phyloP scores from a whole-genome alignment of 768 basidiomycete genomes.

The Suillus weaverae region DNA sequence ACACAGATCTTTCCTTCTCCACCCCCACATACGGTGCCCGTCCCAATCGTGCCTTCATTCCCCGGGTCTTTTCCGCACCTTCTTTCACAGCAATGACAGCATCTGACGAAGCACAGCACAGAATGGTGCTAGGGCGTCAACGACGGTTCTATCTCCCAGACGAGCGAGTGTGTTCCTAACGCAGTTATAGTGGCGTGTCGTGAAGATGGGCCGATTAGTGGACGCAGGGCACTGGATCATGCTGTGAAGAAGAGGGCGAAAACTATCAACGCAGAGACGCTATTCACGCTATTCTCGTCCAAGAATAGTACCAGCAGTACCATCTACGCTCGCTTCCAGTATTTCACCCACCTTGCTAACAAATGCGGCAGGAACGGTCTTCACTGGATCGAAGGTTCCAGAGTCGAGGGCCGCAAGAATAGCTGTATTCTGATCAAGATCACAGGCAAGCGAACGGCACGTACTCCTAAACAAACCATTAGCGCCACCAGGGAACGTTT shows the following conservation, averaged over 20 bases:
- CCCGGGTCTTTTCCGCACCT: slow-evolving; percentile 49
- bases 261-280: slow-evolving; percentile 26
- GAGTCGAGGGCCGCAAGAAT: slow-evolving; percentile 34
- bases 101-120: slow-evolving; percentile 25
- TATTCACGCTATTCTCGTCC: slow-evolving; percentile 1
- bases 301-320: slow-evolving; percentile 49
- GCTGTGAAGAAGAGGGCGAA: slow-evolving; percentile 46
- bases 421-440: slow-evolving; percentile 17
- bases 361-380: slow-evolving; percentile 21
- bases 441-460: not conserved
- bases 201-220: slow-evolving; percentile 10
- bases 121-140: slow-evolving; percentile 54
- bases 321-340: slow-evolving; percentile 52
- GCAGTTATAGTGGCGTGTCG: slow-evolving; percentile 30
- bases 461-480: slow-evolving; percentile 24
- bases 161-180: slow-evolving; percentile 45
- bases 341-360: slow-evolving; percentile 38
- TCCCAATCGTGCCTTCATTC: slow-evolving; percentile 49
- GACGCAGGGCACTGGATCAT: slow-evolving; percentile 26
- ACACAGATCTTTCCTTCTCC: slow-evolving; percentile 23
- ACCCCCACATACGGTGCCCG: slow-evolving; percentile 44
- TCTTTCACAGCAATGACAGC: slow-evolving; percentile 29
- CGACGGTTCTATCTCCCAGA: slow-evolving; percentile 55
- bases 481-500: slow-evolving; percentile 54
- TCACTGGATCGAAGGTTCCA: slow-evolving; percentile 22